Percentiles rank a stretch among this genome's conserved stretches.
phyloP scores from a whole-genome alignment of 208 protist genomes.

The Acanthamoeba healyi region DNA sequence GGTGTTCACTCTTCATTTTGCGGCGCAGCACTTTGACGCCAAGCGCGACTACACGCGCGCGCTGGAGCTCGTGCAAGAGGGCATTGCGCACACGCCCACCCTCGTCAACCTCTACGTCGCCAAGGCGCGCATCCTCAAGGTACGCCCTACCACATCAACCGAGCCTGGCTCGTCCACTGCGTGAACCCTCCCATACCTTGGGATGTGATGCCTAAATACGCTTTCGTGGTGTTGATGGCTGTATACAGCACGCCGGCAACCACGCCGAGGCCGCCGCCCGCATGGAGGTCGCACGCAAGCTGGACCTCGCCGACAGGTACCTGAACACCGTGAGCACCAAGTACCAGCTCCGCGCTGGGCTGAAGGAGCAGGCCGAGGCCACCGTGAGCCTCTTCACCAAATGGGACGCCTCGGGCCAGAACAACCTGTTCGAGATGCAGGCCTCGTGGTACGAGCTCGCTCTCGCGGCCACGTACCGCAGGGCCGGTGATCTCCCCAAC shows the following conservation, averaged over 20 bases:
- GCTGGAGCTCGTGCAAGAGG: constrained; percentile 17
- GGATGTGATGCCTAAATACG: too few species aligned
- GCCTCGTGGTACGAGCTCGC: constrained; percentile 97
- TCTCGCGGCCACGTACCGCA: constrained; percentile 92
- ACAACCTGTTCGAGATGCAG: constrained; percentile 95
- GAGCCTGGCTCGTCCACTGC: too few species aligned
- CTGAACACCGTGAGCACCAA: constrained; percentile 95
- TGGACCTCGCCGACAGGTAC: constrained; percentile 87
- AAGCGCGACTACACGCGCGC: constrained; percentile 13
- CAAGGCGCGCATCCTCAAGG: constrained; percentile 64
- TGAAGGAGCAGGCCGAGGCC: constrained; percentile 92
- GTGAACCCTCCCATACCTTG: too few species aligned
- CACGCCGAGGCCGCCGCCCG: background rate
- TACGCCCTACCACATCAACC: background rate
- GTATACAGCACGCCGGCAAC: constrained; percentile 21
- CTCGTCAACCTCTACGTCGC: constrained; percentile 68
- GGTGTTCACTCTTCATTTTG: constrained; percentile 24
- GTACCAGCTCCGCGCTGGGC: constrained; percentile 93
- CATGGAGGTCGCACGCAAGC: constrained; percentile 43
- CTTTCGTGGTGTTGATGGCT: background rate
- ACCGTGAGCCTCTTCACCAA: constrained; percentile 95
- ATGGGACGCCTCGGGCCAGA: constrained; percentile 76
- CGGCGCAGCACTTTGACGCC: constrained; percentile 49
- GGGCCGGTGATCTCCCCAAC: constrained; percentile 91
- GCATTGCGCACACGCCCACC: constrained; percentile 35